Conservation (phyloP, 1,284 basidiomycete genomes). For the Tilletia caries region DNA sequence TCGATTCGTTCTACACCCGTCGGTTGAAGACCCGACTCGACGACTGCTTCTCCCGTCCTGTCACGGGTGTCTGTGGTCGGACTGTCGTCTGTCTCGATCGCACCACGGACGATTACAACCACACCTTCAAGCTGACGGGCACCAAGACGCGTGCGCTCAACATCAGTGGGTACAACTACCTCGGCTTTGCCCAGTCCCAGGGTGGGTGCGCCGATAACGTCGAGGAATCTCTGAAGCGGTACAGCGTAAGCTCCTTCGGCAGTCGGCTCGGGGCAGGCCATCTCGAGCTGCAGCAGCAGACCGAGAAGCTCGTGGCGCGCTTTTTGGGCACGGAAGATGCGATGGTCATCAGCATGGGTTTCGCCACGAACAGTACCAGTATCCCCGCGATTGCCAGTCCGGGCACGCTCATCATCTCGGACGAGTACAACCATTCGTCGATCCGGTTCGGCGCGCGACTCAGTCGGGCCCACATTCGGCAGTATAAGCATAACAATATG, state of each 20-base stretch:
- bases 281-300: slow-evolving; percentile 74
- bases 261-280: slow-evolving; percentile 77
- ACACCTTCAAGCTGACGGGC: slow-evolving; percentile 74
- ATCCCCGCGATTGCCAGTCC: slow-evolving; percentile 87
- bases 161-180: slow-evolving; percentile 98
- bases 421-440: slow-evolving; percentile 94
- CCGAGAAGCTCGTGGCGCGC: slow-evolving; percentile 81
- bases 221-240: slow-evolving; percentile 57
- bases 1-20: slow-evolving; percentile 98
- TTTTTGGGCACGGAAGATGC: slow-evolving; percentile 88
- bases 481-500: slow-evolving; percentile 98
- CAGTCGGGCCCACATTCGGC: slow-evolving; percentile 81
- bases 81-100: slow-evolving; percentile 86
- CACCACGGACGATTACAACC: slow-evolving; percentile 75
- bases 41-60: slow-evolving; percentile 90
- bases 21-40: slow-evolving; percentile 90
- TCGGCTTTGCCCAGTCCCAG: slow-evolving; percentile 90
- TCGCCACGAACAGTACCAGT: slow-evolving; percentile 93
- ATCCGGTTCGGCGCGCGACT: slow-evolving; percentile 89
- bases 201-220: slow-evolving; percentile 92
- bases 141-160: slow-evolving; percentile 82
- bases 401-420: slow-evolving; percentile 91
- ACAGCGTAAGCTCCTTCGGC: slow-evolving; percentile 73
- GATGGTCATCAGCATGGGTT: slow-evolving; percentile 91
- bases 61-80: slow-evolving; percentile 91